Percentiles rank a stretch among this genome's conserved stretches.
phyloP scores from a whole-genome alignment of 768 basidiomycete genomes.

The Tricholoma hemisulphureum region DNA sequence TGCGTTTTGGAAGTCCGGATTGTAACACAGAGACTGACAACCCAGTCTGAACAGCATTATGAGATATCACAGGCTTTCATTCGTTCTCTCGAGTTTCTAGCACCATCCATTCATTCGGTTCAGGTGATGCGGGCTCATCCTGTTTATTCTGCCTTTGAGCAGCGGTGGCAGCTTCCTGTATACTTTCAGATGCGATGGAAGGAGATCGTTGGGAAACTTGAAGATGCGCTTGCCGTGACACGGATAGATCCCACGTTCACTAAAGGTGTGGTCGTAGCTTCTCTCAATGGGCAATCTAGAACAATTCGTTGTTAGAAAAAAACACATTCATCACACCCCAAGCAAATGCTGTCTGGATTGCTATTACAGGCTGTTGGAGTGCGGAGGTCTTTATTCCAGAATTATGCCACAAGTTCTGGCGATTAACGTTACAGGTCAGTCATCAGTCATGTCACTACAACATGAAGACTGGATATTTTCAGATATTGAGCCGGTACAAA shows the following conservation, averaged over 20 bases:
- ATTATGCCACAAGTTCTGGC: slow-evolving; percentile 85
- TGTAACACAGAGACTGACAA: background rate
- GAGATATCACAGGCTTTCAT: slow-evolving; percentile 83
- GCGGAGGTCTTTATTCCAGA: slow-evolving; percentile 83
- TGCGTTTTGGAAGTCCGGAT: slow-evolving; percentile 29
- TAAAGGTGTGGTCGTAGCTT: slow-evolving; percentile 36
- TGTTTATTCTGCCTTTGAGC: slow-evolving; percentile 68
- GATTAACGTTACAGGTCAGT: slow-evolving; percentile 80
- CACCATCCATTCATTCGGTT: slow-evolving; percentile 71
- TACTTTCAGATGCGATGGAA: slow-evolving; percentile 99
- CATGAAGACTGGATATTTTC: background rate
- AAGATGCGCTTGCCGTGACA: slow-evolving; percentile 55
- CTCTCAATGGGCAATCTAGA: background rate
- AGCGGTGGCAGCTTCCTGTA: slow-evolving; percentile 93
- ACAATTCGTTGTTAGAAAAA: slow-evolving; percentile 21
- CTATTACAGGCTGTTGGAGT: slow-evolving; percentile 82
- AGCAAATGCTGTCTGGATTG: slow-evolving; percentile 65
- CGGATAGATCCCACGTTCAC: slow-evolving; percentile 40
- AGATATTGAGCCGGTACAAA: slow-evolving; percentile 81
- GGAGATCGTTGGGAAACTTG: slow-evolving; percentile 78
- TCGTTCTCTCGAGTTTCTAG: slow-evolving; percentile 74
- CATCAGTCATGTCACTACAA: background rate
- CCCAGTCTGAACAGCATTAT: slow-evolving; percentile 59
- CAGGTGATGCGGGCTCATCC: slow-evolving; percentile 71
- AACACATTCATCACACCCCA: slow-evolving; percentile 58